Evolutionary conservation across 2,329 filamentous ascomycete species (phyloP).

Genomic region (Knoxdaviesia capensis): DNA sequence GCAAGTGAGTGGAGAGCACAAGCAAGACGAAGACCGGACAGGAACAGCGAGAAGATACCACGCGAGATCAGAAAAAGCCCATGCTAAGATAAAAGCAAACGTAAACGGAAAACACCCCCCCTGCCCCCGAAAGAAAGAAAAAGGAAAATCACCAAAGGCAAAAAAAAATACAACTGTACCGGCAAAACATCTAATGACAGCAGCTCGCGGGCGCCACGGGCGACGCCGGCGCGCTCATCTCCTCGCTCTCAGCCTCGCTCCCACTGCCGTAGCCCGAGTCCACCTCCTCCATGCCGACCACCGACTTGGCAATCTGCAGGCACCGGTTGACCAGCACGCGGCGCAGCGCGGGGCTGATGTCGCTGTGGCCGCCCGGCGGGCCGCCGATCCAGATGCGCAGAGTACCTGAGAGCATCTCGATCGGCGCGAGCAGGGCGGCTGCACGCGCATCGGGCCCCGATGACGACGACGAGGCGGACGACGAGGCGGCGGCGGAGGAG

Average conservation of each 20-base stretch:
- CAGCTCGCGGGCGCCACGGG: neutral
- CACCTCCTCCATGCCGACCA: constrained; percentile 38
- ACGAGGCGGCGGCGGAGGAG: too few species aligned
- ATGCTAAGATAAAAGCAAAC: neutral
- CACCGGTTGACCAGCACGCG: constrained; percentile 34
- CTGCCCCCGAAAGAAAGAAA: neutral
- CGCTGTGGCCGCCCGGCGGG: constrained; percentile 25
- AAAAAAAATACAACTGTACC: neutral
- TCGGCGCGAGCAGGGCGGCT: too few species aligned
- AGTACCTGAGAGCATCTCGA: constrained; percentile 36
- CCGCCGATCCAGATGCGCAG: constrained; percentile 42
- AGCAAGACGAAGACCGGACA: neutral
- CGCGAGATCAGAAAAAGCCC: neutral
- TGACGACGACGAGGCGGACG: too few species aligned
- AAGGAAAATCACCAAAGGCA: neutral
- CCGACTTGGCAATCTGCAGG: constrained; percentile 30
- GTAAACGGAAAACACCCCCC: too few species aligned
- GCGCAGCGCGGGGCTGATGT: constrained; percentile 29
- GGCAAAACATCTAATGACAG: neutral
- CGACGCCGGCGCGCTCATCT: neutral
- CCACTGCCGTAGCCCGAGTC: constrained; percentile 41
- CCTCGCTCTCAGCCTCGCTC: constrained; percentile 24
- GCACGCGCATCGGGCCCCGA: too few species aligned
- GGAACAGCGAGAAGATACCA: neutral
- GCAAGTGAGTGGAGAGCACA: neutral